phyloP scores from a whole-genome alignment of 345 rosid genomes.

The Brassica nigra region DNA sequence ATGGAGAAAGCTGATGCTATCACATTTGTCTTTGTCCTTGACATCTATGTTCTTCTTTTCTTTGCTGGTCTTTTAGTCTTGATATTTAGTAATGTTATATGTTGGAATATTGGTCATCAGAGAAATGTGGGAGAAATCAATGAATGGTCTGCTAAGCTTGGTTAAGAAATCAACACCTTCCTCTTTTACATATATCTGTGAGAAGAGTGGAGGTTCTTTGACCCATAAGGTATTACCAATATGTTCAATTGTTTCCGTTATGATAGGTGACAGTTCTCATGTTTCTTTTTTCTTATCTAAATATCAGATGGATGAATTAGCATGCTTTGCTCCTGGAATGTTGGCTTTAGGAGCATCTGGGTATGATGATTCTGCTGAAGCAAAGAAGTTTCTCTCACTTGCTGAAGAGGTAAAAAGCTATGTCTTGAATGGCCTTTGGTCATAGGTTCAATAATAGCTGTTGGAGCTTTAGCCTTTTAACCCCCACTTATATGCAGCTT shows the following conservation, averaged over 20 bases:
- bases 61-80: not conserved
- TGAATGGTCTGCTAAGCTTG: conserved; percentile 88
- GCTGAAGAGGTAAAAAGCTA: conserved; percentile 83
- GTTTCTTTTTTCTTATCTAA: not conserved
- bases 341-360: conserved; percentile 93
- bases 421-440: conserved; percentile 16
- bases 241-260: not conserved
- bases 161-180: conserved; percentile 79
- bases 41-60: not conserved
- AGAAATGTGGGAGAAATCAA: conserved; percentile 98
- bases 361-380: conserved; percentile 62
- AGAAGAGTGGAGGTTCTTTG: conserved; percentile 69
- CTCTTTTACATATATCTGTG: conserved; percentile 86
- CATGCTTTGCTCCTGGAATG: conserved; percentile 82
- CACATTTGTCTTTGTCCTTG: not conserved
- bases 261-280: not conserved
- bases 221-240: conserved; percentile 64
- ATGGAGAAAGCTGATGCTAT: not conserved
- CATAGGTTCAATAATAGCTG: conserved; percentile 18
- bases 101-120: not conserved
- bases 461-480: not conserved
- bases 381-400: conserved; percentile 67
- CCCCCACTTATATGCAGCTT: conserved; percentile 56
- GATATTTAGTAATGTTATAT: not conserved
- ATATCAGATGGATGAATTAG: conserved; percentile 95